Base-by-base conservation (phyloP, 495 filamentous ascomycete species). In the Aspergillus carlsbadensis region DNA sequence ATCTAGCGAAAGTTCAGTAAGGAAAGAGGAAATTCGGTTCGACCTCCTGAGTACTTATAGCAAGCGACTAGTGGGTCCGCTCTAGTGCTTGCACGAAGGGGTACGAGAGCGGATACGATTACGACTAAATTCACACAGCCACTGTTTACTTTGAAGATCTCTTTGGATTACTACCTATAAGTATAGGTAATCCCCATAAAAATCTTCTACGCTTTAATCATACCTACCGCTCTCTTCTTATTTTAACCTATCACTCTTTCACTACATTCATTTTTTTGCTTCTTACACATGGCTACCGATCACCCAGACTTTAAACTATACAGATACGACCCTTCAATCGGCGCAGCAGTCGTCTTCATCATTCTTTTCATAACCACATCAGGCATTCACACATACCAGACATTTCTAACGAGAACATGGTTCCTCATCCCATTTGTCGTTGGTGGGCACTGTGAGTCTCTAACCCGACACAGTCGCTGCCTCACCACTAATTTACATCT, bases 391-490 rank as follows among this genome's bases (percentile, higher is more conserved):
- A 43, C 29, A 33, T 54, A 45, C 40, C 52, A 45, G 15, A 6
- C 44, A 14, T 24, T 20, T 15, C 24, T 17, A 31, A 21, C 52
- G 8, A 31, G 41, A 21, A 33, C 52, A 31, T 54, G 41, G 52
- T 84, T 82, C 64, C 78, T 81, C 63, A 75, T 81, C 31, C 72
- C 77, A 1, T 79, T 86, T 39, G 58, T 78, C 36, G 50, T 85
- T 20, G 81, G 83, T n/a, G 81, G 78, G 18, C 54, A 80, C 17
- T 78, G 82, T 85, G 72, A 56, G 78, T 64, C 11, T 22, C 35
- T 13, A 8, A 24, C 10, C 15, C n/a, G n/a, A n/a, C 20, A n/a
- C 35, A 26, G 13, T 7, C 39, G n/a, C 6, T 18, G 6, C 14
- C 39, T 26, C 6, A 11, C 13, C 17, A 29, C 20, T 43, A 20